Base-by-base conservation (phyloP, 352 stramenopile genomes). In the Globisporangium cederbergense region DNA sequence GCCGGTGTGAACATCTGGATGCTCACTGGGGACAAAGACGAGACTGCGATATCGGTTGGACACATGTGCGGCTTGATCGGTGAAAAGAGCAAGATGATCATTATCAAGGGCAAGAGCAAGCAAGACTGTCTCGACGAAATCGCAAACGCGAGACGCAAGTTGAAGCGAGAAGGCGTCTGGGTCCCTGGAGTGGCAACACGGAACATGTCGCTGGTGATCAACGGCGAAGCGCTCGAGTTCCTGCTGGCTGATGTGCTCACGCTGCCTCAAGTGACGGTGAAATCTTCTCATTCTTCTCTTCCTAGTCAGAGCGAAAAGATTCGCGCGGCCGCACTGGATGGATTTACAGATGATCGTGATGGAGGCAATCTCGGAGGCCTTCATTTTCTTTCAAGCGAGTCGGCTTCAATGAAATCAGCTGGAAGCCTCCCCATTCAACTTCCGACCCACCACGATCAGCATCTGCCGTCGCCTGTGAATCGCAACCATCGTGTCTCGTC, bases 1-100 rank as follows among this genome's bases (percentile, higher is more conserved):
- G 98, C 97, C 40, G 97, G 97, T 0, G 98, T 99, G 46, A 99
- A 99, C 66, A 90, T 99, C 25, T 99, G 97, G 97, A 98, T 99
- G 71, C 86, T 99, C 7, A 99, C 98, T 18, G 98, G 98, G 14
- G 97, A 99, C 69, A 99, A 99, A 71, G 88, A 98, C 53, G 98
- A 99, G 72, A 99, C 97, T 3, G 98, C 98, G 2, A 98, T 99
- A 58, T 99, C 99, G 14, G 99, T 99, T 22, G 97, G 89, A 5
- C 97, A 98, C 57, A 97, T 97, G 63, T 99, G 96, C 32, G 93
- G 94, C 5, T 88, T 99, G 16, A 89, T 91, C n/a, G 62, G 76
- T 9, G 73, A 81, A 30, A 89, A 83, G 60, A 91, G 78, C 60
- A 91, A 89, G 22, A 88, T 96, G 14, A 71, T 91, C 40, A 88